Base-by-base conservation (phyloP, 2,329 filamentous ascomycete genomes). In the Colletotrichum tabaci region DNA sequence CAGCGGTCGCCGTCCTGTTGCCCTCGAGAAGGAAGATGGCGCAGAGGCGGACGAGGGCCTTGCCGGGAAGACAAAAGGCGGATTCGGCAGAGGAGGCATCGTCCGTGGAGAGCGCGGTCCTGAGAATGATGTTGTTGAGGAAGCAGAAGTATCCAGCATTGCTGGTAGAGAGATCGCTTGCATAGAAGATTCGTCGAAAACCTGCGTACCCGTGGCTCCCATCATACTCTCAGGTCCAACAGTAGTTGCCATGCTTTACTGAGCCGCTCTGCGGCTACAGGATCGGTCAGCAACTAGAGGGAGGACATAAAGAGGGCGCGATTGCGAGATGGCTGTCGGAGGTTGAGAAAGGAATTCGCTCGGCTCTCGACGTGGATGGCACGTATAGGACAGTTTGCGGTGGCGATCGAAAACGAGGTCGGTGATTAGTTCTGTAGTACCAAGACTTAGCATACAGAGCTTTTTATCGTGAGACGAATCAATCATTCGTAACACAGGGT, bases 61-160 rank as follows among this genome's bases (percentile, higher is more conserved):
- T 26, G 84, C 80, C 1, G 91, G 91, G 75, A 93, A 93, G 68
- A 90, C 86, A 76, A 93, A 93, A 7, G 87, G 87, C 40, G 91
- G 90, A 64, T 92, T 92, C 57, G 90, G 90, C 61, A 84, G 84
- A 63, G 88, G 87, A 35, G 81, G 75, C 30, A 80, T 79, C 52
- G 78, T 77, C 63, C 78, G 79, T 62, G 82, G 80, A 57, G 83
- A 82, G 18, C 76, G 71, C 61, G 79, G 74, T 74, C 75, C 79
- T 21, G 78, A 71, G 56, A 77, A 73, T 49, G 73, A 71, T 49
- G 75, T 30, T 23, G 75, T 72, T 52, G 69, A 75, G 38, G 75
- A 61, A 57, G 76, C 75, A 70, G 77, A 76, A 71, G 75, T 74
- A 74, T 78, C 78, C 61, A 76, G 71, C 73, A 79, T 76, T 35